These are phyloP conservation scores for Clarireedia hainanense DNA, from an alignment of 2,329 filamentous ascomycete species.

Conservation along the genomic window DNA sequence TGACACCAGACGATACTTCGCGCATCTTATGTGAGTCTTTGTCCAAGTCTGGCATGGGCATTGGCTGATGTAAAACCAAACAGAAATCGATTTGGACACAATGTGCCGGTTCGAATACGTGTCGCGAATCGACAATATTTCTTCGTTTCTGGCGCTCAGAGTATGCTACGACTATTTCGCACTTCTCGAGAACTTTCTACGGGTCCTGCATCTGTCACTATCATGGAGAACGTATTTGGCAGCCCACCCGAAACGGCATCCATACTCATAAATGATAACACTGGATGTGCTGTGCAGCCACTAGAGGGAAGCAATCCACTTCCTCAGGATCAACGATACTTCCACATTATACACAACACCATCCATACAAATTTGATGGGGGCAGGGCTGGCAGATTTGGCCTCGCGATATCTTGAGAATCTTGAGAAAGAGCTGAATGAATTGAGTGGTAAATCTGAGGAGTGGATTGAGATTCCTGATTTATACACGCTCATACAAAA, in stretches of 20 bases:
- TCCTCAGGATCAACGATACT: slow-evolving; percentile 14
- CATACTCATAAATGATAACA: slow-evolving; percentile 12
- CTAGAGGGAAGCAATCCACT: slow-evolving; percentile 11
- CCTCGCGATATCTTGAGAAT: slow-evolving; percentile 8
- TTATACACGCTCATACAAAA: slow-evolving; percentile 23
- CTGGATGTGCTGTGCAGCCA: slow-evolving; percentile 13
- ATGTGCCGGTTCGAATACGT: slow-evolving; percentile 14
- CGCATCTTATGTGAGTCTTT: slow-evolving; percentile 9
- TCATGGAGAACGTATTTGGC: slow-evolving; percentile 14
- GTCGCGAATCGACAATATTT: slow-evolving; percentile 12
- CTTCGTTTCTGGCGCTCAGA: slow-evolving; percentile 16
- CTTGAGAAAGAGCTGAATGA: slow-evolving; percentile 9
- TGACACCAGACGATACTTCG: slow-evolving; percentile 12
- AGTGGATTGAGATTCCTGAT: slow-evolving; percentile 20
- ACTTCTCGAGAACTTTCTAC: slow-evolving; percentile 14
- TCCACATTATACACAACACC: slow-evolving; percentile 11
- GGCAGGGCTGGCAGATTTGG: slow-evolving; percentile 11
- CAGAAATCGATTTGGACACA: slow-evolving; percentile 13
- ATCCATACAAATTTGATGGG: slow-evolving; percentile 13
- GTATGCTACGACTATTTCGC: slow-evolving; percentile 14
- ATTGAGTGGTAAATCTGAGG: slow-evolving; percentile 6
- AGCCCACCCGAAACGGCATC: slow-evolving; percentile 6
- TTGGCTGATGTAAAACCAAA: background rate
- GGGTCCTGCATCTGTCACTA: background rate
- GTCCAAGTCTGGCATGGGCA: background rate